A percentile compares a stretch with the other conserved stretches of the same genome.
Evolutionary conservation across 1,139 yeast genomes (phyloP).

Genomic region (Taphrina pruni): DNA sequence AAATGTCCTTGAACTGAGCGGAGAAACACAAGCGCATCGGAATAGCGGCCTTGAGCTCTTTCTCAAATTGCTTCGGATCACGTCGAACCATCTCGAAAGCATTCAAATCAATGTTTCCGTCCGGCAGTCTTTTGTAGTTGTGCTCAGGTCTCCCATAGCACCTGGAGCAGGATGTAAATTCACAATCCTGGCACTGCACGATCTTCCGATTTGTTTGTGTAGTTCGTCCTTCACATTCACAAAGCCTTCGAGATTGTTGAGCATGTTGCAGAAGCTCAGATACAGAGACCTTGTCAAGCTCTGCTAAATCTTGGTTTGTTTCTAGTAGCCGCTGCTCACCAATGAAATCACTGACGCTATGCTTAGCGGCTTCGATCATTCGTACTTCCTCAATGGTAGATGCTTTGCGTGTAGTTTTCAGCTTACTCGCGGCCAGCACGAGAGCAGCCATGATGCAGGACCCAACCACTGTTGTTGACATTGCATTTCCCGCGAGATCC

Average conservation of each 20-base stretch:
- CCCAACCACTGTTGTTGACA: slow-evolving; percentile 43
- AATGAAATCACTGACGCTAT: slow-evolving; percentile 12
- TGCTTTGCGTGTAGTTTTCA: neutral
- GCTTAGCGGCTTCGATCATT: neutral
- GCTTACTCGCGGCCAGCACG: slow-evolving; percentile 14
- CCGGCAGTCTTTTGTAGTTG: slow-evolving; percentile 25
- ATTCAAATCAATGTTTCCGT: slow-evolving; percentile 11
- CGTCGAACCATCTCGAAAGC: slow-evolving; percentile 12
- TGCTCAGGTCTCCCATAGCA: slow-evolving; percentile 43
- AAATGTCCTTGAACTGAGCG: neutral
- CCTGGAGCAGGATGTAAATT: slow-evolving; percentile 25
- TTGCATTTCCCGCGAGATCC: slow-evolving; percentile 42
- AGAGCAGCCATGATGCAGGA: slow-evolving; percentile 41
- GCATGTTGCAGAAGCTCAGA: slow-evolving; percentile 20
- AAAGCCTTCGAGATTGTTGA: slow-evolving; percentile 32
- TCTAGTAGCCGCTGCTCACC: slow-evolving; percentile 27
- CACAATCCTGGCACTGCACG: slow-evolving; percentile 37
- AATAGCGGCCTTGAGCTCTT: slow-evolving; percentile 32
- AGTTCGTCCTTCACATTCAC: slow-evolving; percentile 41
- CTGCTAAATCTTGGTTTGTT: slow-evolving; percentile 25
- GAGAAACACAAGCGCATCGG: slow-evolving; percentile 41
- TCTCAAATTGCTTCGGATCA: slow-evolving; percentile 34
- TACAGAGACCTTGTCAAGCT: slow-evolving; percentile 1
- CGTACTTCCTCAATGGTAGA: neutral
- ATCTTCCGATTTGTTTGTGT: slow-evolving; percentile 22